Evolutionary conservation across 2,329 filamentous ascomycete genomes (phyloP).

Genomic region (Alternaria tenuissima): DNA sequence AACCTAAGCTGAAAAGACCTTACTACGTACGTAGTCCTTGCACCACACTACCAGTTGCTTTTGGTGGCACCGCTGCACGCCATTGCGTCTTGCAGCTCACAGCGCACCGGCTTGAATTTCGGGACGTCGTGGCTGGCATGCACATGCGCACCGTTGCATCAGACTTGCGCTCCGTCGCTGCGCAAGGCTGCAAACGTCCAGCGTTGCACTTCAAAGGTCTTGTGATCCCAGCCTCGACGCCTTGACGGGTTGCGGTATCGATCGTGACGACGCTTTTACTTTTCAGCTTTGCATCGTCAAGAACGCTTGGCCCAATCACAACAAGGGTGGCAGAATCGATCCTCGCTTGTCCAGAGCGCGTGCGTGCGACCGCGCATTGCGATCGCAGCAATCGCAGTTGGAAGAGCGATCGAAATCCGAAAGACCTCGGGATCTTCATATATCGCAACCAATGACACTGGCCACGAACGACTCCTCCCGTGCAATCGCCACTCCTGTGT

Average conservation of each 20-base stretch:
- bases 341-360: neutral
- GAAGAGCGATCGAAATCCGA: neutral
- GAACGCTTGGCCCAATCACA: constrained; percentile 9
- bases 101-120: constrained; percentile 1
- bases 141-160: constrained; percentile 4
- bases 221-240: neutral
- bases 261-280: constrained; percentile 7
- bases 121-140: neutral
- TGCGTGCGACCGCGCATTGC: neutral
- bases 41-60: constrained; percentile 1
- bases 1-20: neutral
- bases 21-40: neutral
- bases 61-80: constrained; percentile 8
- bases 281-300: neutral
- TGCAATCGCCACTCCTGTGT: neutral
- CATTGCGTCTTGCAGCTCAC: constrained; percentile 8
- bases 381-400: neutral
- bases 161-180: constrained; percentile 1
- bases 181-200: constrained; percentile 6
- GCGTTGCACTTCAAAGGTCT: neutral
- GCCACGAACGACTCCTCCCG: neutral
- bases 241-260: neutral
- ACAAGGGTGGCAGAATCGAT: neutral
- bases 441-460: neutral
- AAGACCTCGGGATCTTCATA: neutral